phyloP scores from a whole-genome alignment of 2,329 filamentous ascomycete species.

The Microcera coccophila region DNA sequence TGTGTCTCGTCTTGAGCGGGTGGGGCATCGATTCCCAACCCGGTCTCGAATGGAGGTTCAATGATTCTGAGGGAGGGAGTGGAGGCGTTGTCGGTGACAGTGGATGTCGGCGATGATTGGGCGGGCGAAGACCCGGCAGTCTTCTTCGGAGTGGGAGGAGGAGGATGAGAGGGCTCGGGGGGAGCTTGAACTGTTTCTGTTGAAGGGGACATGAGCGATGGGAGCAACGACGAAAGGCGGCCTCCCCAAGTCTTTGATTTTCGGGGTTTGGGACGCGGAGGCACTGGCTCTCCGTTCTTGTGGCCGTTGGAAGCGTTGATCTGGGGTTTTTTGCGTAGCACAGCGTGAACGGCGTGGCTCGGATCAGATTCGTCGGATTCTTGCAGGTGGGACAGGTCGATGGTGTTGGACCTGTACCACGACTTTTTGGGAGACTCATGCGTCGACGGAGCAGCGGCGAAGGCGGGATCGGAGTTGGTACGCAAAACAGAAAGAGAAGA shows the following conservation, averaged over 20 bases:
- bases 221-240: conserved; percentile 36
- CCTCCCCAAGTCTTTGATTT: conserved; percentile 36
- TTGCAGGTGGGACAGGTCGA: conserved; percentile 22
- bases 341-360: conserved; percentile 13
- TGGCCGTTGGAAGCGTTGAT: conserved; percentile 5
- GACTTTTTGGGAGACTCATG: conserved; percentile 20
- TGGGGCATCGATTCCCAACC: conserved; percentile 13
- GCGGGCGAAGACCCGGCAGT: conserved; percentile 10
- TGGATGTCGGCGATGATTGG: conserved; percentile 22
- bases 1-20: conserved; percentile 4
- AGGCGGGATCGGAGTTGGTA: conserved; percentile 29
- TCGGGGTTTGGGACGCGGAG: conserved; percentile 19
- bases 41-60: conserved; percentile 16
- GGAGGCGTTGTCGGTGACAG: conserved; percentile 14
- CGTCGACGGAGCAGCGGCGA: conserved; percentile 12
- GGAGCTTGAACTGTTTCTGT: no score
- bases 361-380: conserved; percentile 1
- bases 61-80: conserved; percentile 23
- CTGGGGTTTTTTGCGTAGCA: conserved; percentile 14
- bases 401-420: conserved; percentile 23
- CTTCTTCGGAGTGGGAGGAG: conserved; percentile 18
- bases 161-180: no score
- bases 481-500: conserved; percentile 36
- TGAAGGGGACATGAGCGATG: conserved; percentile 35
- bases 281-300: conserved; percentile 17